Percentiles rank a stretch among this genome's conserved stretches.
phyloP scores from a whole-genome alignment of 192 early-diverging fungal genomes.

The Kappamyces sp. region DNA sequence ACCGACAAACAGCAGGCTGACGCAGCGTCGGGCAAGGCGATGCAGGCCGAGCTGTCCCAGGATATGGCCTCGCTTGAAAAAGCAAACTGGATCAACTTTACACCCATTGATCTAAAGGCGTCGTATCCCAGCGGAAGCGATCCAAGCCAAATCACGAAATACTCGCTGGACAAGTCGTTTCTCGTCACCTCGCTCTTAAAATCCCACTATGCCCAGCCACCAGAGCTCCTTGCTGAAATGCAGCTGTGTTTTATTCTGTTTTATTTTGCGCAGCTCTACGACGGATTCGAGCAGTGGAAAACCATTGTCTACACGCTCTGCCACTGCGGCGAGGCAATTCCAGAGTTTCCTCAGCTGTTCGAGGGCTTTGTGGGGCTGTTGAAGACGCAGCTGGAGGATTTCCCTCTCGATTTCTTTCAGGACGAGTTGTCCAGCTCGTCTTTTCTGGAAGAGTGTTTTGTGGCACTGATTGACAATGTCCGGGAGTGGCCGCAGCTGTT shows the following conservation, averaged over 20 bases:
- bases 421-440: constrained; percentile 60
- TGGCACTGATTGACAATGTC: constrained; percentile 37
- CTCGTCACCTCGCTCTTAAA: constrained; percentile 55
- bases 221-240: constrained; percentile 67
- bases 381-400: constrained; percentile 58
- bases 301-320: constrained; percentile 65
- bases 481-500: constrained; percentile 6
- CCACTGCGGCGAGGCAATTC: constrained; percentile 55
- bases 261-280: constrained; percentile 73
- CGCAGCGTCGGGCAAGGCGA: constrained; percentile 2
- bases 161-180: constrained; percentile 88
- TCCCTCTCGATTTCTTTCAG: constrained; percentile 64
- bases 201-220: neutral
- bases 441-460: constrained; percentile 50
- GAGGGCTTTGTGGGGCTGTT: constrained; percentile 26
- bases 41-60: too few species aligned
- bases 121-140: constrained; percentile 74
- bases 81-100: constrained; percentile 46
- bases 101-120: constrained; percentile 68
- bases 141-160: constrained; percentile 61
- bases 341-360: constrained; percentile 7
- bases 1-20: neutral
- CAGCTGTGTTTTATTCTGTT: constrained; percentile 77
- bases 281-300: constrained; percentile 87
- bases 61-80: too few species aligned